These are phyloP conservation scores for Colletotrichum theobromicola DNA, from an alignment of 2,329 filamentous ascomycete genomes.

Conservation along the genomic window DNA sequence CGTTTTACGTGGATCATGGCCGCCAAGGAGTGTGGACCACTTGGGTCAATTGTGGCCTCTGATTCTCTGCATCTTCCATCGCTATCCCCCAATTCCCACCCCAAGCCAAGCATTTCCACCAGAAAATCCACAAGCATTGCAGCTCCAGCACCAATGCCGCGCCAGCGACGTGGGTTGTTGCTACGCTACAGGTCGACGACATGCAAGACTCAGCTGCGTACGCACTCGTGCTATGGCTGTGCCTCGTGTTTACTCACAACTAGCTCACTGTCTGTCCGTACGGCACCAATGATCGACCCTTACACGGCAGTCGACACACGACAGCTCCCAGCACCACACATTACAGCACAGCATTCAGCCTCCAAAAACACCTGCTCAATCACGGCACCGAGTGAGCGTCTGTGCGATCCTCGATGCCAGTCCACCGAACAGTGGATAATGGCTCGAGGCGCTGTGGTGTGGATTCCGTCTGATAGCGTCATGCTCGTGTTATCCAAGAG, in stretches of 20 bases:
- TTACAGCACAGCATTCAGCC: not conserved
- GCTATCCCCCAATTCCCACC: not conserved
- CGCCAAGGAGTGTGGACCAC: not conserved
- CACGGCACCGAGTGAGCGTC: not conserved
- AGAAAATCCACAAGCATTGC: not conserved
- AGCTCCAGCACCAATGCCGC: not conserved
- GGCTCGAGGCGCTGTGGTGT: not conserved
- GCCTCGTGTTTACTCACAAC: not conserved
- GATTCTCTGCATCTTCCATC: not conserved
- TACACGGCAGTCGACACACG: not conserved
- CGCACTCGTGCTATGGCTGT: not conserved
- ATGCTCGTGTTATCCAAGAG: not conserved
- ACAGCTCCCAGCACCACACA: not conserved
- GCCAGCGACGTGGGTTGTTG: not conserved
- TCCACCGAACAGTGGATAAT: not conserved
- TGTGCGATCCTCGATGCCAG: not conserved
- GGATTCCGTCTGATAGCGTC: not conserved
- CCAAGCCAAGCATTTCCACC: not conserved
- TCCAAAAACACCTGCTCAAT: not conserved
- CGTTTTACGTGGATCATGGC: not conserved
- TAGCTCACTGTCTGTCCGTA: not conserved
- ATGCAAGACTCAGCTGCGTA: not conserved
- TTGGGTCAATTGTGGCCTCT: not conserved
- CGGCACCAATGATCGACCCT: not conserved
- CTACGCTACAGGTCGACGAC: not conserved